Percentiles rank a stretch among this genome's conserved stretches.
Conservation (phyloP, 2,329 filamentous ascomycete genomes). For the Chrysosporium queenslandicum region DNA sequence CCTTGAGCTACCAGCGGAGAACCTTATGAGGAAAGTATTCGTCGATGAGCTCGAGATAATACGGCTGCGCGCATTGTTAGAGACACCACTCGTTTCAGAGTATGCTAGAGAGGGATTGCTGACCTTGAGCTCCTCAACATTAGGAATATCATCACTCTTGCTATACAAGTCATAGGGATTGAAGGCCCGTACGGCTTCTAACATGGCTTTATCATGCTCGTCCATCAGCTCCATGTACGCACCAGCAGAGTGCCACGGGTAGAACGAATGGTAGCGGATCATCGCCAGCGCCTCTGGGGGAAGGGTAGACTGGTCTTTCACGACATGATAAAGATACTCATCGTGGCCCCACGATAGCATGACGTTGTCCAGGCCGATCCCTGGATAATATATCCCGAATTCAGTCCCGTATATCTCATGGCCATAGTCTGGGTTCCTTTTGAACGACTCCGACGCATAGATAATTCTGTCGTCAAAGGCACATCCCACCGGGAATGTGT, state of each 20-base stretch:
- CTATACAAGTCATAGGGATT: constrained; percentile 89
- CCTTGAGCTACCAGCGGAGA: constrained; percentile 14
- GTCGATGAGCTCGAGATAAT: constrained; percentile 60
- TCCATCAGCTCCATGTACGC: constrained; percentile 78
- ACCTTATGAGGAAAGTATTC: constrained; percentile 20
- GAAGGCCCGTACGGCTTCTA: constrained; percentile 72
- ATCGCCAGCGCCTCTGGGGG: constrained; percentile 78
- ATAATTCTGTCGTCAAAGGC: neutral
- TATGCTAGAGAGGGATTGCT: constrained; percentile 16
- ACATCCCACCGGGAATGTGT: constrained; percentile 38
- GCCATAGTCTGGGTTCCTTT: constrained; percentile 61
- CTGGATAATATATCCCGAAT: constrained; percentile 67
- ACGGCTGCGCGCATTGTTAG: constrained; percentile 42
- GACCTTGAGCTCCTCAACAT: constrained; percentile 64
- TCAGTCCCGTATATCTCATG: constrained; percentile 65
- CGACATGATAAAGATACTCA: constrained; percentile 57
- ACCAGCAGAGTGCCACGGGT: constrained; percentile 56
- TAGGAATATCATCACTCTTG: constrained; percentile 72
- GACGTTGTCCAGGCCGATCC: constrained; percentile 71
- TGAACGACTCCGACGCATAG: constrained; percentile 51
- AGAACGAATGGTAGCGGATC: constrained; percentile 26
- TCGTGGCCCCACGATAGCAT: constrained; percentile 72
- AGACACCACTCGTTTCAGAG: neutral
- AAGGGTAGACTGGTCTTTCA: constrained; percentile 69
- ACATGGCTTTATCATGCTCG: constrained; percentile 65